A percentile compares a stretch with the other conserved stretches of the same genome.
Conservation (phyloP, 805 yeast species). For the Brettanomyces custersianus region DNA sequence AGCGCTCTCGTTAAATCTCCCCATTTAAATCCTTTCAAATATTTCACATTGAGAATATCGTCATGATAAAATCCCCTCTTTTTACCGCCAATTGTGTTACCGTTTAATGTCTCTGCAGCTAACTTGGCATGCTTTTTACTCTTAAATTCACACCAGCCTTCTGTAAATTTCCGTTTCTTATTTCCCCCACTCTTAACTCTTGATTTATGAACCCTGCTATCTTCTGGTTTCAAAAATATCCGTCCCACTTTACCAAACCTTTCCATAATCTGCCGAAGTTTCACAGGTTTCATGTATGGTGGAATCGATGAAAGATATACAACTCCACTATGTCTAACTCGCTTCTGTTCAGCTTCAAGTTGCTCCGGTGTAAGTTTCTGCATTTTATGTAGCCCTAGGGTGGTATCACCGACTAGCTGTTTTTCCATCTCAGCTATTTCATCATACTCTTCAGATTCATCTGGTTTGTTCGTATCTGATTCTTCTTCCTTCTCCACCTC, state of each 20-base stretch:
- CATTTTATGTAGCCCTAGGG: conserved; percentile 31
- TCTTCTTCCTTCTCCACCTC: conserved; percentile 13
- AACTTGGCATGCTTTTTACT: conserved; percentile 81
- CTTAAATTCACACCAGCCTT: conserved; percentile 94
- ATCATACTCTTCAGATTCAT: conserved; percentile 12
- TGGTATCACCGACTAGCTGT: conserved; percentile 14
- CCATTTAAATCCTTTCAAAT: conserved; percentile 92
- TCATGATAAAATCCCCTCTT: conserved; percentile 88
- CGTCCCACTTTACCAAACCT: conserved; percentile 87
- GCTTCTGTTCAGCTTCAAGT: conserved; percentile 44
- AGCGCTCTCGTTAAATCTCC: conserved; percentile 87
- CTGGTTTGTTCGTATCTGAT: conserved; percentile 6
- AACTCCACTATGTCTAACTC: conserved; percentile 72
- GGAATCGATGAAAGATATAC: conserved; percentile 88
- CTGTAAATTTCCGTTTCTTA: conserved; percentile 77
- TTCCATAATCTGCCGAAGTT: conserved; percentile 69
- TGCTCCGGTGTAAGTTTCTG: conserved; percentile 50
- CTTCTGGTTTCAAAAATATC: conserved; percentile 81
- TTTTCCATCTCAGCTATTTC: conserved; percentile 13
- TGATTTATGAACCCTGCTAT: conserved; percentile 47
- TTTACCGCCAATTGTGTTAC: conserved; percentile 84
- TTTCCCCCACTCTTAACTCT: conserved; percentile 87
- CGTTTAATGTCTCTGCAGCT: conserved; percentile 80
- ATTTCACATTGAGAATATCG: conserved; percentile 86
- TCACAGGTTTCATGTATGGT: conserved; percentile 95